These are phyloP conservation scores for Phytophthora melonis DNA, from an alignment of 352 stramenopile species.

Conservation along the genomic window DNA sequence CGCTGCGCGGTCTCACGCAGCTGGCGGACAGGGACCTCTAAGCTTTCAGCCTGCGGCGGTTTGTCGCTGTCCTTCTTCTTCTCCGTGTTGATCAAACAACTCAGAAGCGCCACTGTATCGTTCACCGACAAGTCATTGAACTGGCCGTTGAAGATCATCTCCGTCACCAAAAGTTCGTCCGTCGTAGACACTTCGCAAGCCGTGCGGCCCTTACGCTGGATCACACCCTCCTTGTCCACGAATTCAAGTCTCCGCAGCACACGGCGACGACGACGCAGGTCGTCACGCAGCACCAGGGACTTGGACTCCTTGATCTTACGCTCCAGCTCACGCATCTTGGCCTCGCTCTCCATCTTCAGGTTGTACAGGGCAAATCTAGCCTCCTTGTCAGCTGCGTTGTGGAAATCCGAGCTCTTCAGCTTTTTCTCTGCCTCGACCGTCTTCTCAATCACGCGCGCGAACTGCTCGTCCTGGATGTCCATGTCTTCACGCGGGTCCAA, in stretches of 20 bases:
- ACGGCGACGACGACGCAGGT: slow-evolving; percentile 95
- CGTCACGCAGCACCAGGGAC: slow-evolving; percentile 96
- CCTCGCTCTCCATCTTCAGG: slow-evolving; percentile 92
- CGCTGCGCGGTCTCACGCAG: slow-evolving; percentile 95
- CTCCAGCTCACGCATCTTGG: slow-evolving; percentile 93
- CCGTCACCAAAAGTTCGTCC: slow-evolving; percentile 98
- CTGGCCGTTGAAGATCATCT: slow-evolving; percentile 98
- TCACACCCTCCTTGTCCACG: slow-evolving; percentile 95
- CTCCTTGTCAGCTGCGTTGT: slow-evolving; percentile 79
- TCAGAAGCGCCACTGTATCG: slow-evolving; percentile 96
- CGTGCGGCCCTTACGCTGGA: slow-evolving; percentile 99
- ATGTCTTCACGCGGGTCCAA: slow-evolving; percentile 96
- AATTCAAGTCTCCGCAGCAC: slow-evolving; percentile 97
- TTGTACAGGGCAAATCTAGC: slow-evolving; percentile 90
- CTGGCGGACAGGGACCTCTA: slow-evolving; percentile 93
- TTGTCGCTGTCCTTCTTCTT: slow-evolving; percentile 92
- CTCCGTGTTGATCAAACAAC: slow-evolving; percentile 97
- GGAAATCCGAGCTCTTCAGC: slow-evolving; percentile 72
- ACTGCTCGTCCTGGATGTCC: slow-evolving; percentile 93
- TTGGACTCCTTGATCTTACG: slow-evolving; percentile 96
- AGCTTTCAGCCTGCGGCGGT: slow-evolving; percentile 73
- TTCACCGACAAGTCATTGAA: slow-evolving; percentile 99
- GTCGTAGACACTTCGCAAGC: slow-evolving; percentile 99
- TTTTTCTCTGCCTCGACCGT: slow-evolving; percentile 79
- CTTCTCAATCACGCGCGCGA: slow-evolving; percentile 91